These are phyloP conservation scores for Colletotrichum sp. DNA, from an alignment of 2,329 filamentous ascomycete species.

Conservation along the genomic window DNA sequence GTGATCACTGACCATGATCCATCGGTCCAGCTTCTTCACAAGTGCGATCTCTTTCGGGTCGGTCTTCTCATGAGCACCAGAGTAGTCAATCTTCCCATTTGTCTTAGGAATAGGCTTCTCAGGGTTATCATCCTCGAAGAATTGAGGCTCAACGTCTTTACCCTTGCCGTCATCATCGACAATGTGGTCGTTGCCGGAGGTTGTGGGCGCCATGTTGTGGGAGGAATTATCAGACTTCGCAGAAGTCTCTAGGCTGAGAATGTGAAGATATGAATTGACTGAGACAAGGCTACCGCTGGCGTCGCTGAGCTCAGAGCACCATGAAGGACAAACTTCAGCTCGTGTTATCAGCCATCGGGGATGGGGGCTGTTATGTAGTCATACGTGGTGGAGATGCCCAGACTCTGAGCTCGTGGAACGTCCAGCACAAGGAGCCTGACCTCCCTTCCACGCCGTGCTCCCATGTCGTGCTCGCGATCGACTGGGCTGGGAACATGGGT, in stretches of 20 bases:
- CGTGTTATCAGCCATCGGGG: background rate
- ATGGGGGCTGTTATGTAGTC: constrained; percentile 5
- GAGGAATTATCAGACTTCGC: background rate
- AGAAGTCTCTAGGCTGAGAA: background rate
- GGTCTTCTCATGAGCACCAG: constrained; percentile 42
- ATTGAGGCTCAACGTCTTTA: constrained; percentile 12
- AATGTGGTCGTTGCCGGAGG: background rate
- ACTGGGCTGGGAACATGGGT: background rate
- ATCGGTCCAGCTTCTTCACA: constrained; percentile 43
- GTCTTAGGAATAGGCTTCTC: constrained; percentile 22
- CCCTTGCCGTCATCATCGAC: background rate
- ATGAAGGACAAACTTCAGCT: background rate
- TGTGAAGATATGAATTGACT: background rate
- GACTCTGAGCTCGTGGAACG: background rate
- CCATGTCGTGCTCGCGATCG: background rate
- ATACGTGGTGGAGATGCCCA: background rate
- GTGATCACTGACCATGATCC: constrained; percentile 35
- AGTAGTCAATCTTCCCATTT: constrained; percentile 34
- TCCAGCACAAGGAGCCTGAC: background rate
- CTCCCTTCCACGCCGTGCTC: background rate
- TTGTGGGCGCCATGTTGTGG: background rate
- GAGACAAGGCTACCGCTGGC: background rate
- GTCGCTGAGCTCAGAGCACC: background rate
- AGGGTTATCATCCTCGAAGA: constrained; percentile 20
- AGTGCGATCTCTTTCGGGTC: constrained; percentile 43